Conservation (phyloP, 495 filamentous ascomycete species). For the Xanthoparmelia taractica region DNA sequence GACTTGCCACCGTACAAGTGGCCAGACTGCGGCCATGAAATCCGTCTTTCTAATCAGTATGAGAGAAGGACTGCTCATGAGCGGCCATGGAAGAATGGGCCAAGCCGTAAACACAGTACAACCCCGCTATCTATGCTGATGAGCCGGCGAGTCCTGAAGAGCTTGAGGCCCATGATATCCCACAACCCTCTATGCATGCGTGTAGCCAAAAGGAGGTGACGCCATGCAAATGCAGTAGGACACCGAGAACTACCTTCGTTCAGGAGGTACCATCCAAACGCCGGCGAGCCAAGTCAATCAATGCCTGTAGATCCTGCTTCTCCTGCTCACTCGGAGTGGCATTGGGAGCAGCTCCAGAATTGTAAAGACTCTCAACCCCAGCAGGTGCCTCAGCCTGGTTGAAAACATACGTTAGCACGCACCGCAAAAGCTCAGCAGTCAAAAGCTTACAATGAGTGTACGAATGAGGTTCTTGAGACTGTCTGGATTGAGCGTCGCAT, state of each 20-base stretch:
- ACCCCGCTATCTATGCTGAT: slow-evolving; percentile 1
- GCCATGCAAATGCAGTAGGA: background rate
- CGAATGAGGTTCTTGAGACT: slow-evolving; percentile 21
- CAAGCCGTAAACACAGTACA: background rate
- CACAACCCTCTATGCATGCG: background rate
- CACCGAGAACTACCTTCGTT: background rate
- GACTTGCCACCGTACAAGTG: background rate
- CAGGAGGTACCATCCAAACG: slow-evolving; percentile 13
- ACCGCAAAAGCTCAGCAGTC: background rate
- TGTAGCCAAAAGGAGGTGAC: background rate
- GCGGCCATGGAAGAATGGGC: background rate
- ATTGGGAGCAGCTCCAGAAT: slow-evolving; percentile 5
- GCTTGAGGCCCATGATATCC: background rate
- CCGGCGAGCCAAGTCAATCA: slow-evolving; percentile 16
- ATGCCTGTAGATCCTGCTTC: slow-evolving; percentile 17
- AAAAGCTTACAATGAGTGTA: slow-evolving; percentile 23
- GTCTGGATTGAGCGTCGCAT: slow-evolving; percentile 12
- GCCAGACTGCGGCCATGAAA: background rate
- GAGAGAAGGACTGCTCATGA: background rate
- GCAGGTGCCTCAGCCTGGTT: slow-evolving; percentile 22
- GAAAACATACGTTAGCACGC: background rate
- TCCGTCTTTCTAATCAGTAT: background rate
- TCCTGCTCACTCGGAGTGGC: slow-evolving; percentile 29
- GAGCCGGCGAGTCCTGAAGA: background rate
- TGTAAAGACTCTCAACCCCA: slow-evolving; percentile 14